Conservation (phyloP, 2,329 filamentous ascomycete species). For the Penicillium capsulatum region DNA sequence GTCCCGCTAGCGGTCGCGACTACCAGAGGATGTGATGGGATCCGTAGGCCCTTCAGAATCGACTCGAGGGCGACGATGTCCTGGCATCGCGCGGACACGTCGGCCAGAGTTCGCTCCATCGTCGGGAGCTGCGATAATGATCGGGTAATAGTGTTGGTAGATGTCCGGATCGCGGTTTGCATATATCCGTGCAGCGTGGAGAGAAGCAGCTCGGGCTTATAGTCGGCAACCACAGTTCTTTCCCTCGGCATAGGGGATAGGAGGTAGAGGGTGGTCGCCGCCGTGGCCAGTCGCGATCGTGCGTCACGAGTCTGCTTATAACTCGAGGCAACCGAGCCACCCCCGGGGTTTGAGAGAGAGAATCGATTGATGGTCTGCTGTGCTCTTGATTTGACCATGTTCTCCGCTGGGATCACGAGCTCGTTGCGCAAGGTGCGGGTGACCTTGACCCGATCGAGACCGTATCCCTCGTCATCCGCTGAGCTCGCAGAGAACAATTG, state of each 20-base stretch:
- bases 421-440: constrained; percentile 67
- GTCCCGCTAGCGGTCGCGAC: constrained; percentile 7
- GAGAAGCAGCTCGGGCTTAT: constrained; percentile 67
- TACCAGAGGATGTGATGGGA: constrained; percentile 66
- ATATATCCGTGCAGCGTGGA: constrained; percentile 76
- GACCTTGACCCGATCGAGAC: constrained; percentile 68
- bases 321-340: constrained; percentile 41
- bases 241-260: constrained; percentile 63
- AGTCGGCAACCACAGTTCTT: constrained; percentile 45
- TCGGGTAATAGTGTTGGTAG: constrained; percentile 67
- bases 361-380: constrained; percentile 82
- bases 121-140: constrained; percentile 75
- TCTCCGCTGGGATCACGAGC: constrained; percentile 67
- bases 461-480: constrained; percentile 69
- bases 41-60: constrained; percentile 64
- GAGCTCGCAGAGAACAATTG: constrained; percentile 66
- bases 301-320: constrained; percentile 67
- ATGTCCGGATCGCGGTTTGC: constrained; percentile 73
- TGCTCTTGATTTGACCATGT: constrained; percentile 65
- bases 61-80: constrained; percentile 85
- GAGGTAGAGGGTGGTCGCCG: constrained; percentile 72
- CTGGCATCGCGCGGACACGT: constrained; percentile 80
- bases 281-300: constrained; percentile 67
- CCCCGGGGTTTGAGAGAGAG: constrained; percentile 57
- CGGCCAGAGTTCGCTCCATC: constrained; percentile 74